Evolutionary conservation across 257 asterid genomes (phyloP).

Genomic region (Paulownia fortunei): DNA sequence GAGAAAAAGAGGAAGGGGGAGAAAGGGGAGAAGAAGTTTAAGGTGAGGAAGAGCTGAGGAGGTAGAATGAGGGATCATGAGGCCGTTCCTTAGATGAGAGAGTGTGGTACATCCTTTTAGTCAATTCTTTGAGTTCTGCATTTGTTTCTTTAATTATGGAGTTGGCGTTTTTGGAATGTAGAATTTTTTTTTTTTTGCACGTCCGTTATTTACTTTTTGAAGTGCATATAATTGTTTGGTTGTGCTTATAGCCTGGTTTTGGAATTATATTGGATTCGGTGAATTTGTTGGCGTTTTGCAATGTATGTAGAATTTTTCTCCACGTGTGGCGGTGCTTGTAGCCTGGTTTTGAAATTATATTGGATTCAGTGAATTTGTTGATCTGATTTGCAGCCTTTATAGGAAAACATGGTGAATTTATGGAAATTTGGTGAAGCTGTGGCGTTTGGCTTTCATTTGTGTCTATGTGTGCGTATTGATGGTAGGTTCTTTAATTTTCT

Average conservation of each 20-base stretch:
- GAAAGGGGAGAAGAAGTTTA: conserved; percentile 64
- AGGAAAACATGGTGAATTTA: neutral
- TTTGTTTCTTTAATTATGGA: neutral
- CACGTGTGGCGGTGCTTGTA: too few relatives aligned
- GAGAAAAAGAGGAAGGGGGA: conserved; percentile 55
- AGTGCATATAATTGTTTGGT: conserved; percentile 16
- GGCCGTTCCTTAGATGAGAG: conserved; percentile 87
- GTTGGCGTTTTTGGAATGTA: conserved; percentile 10
- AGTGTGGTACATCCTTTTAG: conserved; percentile 81
- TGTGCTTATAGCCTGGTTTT: neutral
- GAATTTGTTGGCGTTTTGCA: too few relatives aligned
- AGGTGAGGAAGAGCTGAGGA: conserved; percentile 58
- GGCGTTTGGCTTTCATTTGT: conserved; percentile 8
- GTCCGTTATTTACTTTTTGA: conserved; percentile 10
- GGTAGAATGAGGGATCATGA: conserved; percentile 66
- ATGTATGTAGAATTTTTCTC: too few relatives aligned
- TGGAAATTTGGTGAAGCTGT: neutral
- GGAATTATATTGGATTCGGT: too few relatives aligned
- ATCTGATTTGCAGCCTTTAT: conserved; percentile 3
- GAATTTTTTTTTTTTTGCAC: neutral
- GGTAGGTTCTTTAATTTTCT: neutral
- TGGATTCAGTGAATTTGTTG: conserved; percentile 12
- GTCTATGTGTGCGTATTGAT: conserved; percentile 1
- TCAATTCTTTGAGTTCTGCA: conserved; percentile 43
- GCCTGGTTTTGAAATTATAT: conserved; percentile 30